Base-by-base conservation (phyloP, 2,329 filamentous ascomycete species). In the Helminthosporium solani region DNA sequence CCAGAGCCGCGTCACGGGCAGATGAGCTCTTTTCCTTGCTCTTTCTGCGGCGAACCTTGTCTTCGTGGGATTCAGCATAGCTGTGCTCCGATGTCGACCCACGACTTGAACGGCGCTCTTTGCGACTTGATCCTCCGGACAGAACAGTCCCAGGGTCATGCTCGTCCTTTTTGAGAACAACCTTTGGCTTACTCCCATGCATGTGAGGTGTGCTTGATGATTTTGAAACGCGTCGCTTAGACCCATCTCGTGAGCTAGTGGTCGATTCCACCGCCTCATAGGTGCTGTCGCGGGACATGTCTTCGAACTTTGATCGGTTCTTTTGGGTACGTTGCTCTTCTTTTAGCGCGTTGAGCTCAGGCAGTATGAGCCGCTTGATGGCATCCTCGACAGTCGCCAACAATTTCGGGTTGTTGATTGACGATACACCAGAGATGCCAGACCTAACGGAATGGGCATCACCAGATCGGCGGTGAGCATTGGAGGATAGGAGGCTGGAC, bases 301-400 rank as follows among this genome's bases (percentile, higher is more conserved):
- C 77, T 23, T 86, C 81, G 25, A 88, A 91, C 47, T 84, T 85
- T 44, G 82, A 82, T 9, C 82, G 82, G 58, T 83, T 86, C 54
- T 86, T 80, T 52, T 86, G 83, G 54, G 86, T 86, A 68, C 88
- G 91, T 67, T 92, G 88, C 63, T 96, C 90, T 60, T 91, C 84
- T 70, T 96, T 96, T 44, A 99, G 76, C 8, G 90, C 89, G 58
- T 90, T 92, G 35, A 99, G 78, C 70, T 99, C 92, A 0, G 94
- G 94, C 2, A 99, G 74, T 42, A 96, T 95, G 40, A 96, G 78
- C 39, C 90, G 82, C 52, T 90, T 85, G 62, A 96, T 95, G 12
- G 90, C 90, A 71, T 96, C 90, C 72, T 96, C 91, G 2, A 96
- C 91, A 0, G 90, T 94, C 61, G 94, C 88, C 2, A 96, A 79